Evolutionary conservation across 2,329 filamentous ascomycete genomes (phyloP).

Genomic region (Alternaria novae-zelandiae): DNA sequence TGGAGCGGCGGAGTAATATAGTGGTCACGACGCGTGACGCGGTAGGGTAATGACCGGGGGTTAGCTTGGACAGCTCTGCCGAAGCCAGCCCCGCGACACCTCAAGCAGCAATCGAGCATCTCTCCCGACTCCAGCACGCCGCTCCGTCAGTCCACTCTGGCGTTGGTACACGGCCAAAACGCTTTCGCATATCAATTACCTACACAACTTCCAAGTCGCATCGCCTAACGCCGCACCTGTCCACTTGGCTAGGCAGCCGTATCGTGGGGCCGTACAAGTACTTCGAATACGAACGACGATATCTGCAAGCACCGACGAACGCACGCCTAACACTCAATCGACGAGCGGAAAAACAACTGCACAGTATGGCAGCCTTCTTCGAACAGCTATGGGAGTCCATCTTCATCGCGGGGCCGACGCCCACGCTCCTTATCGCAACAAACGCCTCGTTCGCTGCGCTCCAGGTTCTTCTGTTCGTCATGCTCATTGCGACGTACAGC

Average conservation of each 20-base stretch:
- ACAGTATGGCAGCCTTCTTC: constrained; percentile 60
- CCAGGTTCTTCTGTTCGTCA: constrained; percentile 75
- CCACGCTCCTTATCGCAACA: constrained; percentile 84
- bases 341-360: not conserved
- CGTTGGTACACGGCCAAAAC: constrained; percentile 19
- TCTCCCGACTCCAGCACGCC: constrained; percentile 13
- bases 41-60: constrained; percentile 9
- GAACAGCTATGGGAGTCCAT: constrained; percentile 87
- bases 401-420: constrained; percentile 90
- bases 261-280: constrained; percentile 19
- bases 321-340: not conserved
- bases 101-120: constrained; percentile 16
- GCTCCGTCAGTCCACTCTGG: constrained; percentile 19
- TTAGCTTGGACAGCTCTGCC: constrained; percentile 13
- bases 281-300: not conserved
- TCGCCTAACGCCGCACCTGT: constrained; percentile 11
- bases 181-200: constrained; percentile 8
- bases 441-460: constrained; percentile 88
- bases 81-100: constrained; percentile 26
- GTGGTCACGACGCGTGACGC: constrained; percentile 19
- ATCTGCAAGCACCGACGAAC: constrained; percentile 11
- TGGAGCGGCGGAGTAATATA: constrained; percentile 19
- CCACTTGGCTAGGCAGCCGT: constrained; percentile 31
- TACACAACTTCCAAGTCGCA: constrained; percentile 15
- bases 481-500: constrained; percentile 83